Evolutionary conservation across 805 yeast species (phyloP), one percentile per base, ranked within the genome.

Genomic region (Candida namnaoensis): DNA sequence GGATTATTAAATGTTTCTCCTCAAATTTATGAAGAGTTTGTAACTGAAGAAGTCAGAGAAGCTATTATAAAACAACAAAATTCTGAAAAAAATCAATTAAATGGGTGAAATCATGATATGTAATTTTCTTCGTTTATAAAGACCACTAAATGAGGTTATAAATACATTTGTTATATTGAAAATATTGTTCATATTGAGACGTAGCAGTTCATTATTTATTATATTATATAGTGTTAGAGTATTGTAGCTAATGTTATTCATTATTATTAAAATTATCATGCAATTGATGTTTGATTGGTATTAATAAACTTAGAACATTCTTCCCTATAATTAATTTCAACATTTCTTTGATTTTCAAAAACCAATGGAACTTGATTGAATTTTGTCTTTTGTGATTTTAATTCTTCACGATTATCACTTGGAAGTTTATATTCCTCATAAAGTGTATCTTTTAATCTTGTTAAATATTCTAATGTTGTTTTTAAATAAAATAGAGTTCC

Each of bases 31-130:
- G 79, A 71, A 10, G 83, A 67, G 27, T 51, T 73, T 23, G 78
- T 77, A 10, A 77, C 71, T 47, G 82, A 75, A 32, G 80, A 78
- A 7, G 67, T 75, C 1, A 71, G 67, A 51, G 51, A 60, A 26
- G 93, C 88, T 1, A 81, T 87, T 41, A 50, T 73, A 39, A 70
- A 69, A 36, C 95, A 84, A 57, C 80, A 77, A 50, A 55, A 57
- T 30, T 67, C 65, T 40, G 88, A 80, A 60, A 54, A 37, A 39
- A 7, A 27, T 34, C 3, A 9, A 35, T 27, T 3, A 27, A 27
- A 27, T 27, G 28, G 9, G 28, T 27, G 28, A 27, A 27, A 7
- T 27, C 28, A 27, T 9, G 28, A 27, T 27, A 27, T n/a, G n/a
- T n/a, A n/a, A n/a, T n/a, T n/a, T n/a, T n/a, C n/a, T n/a, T n/a